Conservation (phyloP, 257 asterid genomes). For the Sherardia arvensis region DNA sequence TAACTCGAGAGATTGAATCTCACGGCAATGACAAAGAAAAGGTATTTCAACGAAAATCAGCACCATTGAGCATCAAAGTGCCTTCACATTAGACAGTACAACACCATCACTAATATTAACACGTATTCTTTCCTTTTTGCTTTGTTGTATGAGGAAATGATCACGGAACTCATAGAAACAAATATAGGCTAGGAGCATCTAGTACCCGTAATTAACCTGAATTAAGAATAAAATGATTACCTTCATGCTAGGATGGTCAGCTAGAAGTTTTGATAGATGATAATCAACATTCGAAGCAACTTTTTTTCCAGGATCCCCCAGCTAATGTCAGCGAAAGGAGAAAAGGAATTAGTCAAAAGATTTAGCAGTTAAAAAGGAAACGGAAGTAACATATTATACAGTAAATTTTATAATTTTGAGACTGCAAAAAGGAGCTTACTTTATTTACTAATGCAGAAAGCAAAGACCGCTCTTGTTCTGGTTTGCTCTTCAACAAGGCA, state of each 20-base stretch:
- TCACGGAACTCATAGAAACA: neutral
- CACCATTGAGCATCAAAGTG: too few relatives aligned
- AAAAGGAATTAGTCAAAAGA: conserved; percentile 5
- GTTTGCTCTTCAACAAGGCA: conserved; percentile 72
- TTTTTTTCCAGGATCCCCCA: conserved; percentile 94
- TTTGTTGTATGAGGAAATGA: too few relatives aligned
- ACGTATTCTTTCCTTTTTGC: neutral
- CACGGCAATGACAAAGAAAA: too few relatives aligned
- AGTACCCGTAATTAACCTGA: neutral
- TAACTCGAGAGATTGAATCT: conserved; percentile 3
- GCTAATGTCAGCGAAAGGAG: conserved; percentile 36
- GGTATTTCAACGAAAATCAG: too few relatives aligned
- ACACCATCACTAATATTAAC: neutral
- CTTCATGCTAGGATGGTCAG: conserved; percentile 99
- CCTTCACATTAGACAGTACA: too few relatives aligned
- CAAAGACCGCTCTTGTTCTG: conserved; percentile 87
- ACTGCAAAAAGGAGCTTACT: conserved; percentile 23
- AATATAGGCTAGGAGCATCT: neutral
- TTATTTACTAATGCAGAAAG: conserved; percentile 85
- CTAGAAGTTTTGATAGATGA: conserved; percentile 74
- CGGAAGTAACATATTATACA: neutral
- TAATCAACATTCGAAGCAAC: conserved; percentile 95
- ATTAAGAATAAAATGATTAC: conserved; percentile 20
- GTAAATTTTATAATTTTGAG: conserved; percentile 7
- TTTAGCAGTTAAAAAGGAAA: neutral